These are phyloP conservation scores for Lichtheimia ramosa DNA, from an alignment of 371 early-diverging fungal genomes.

Conservation along the genomic window DNA sequence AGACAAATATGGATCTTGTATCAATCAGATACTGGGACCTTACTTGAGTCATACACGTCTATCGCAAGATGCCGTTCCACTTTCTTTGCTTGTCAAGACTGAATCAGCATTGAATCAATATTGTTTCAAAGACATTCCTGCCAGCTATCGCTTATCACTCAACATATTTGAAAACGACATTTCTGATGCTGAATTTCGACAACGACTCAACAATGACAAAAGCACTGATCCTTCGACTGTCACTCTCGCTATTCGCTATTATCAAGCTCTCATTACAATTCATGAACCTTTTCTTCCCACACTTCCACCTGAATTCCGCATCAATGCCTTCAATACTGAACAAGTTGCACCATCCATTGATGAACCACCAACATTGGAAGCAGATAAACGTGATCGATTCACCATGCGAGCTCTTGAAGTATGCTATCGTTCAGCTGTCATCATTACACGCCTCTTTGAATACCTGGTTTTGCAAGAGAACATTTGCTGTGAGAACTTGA, in stretches of 20 bases:
- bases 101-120: slow-evolving; percentile 22
- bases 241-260: slow-evolving; percentile 20
- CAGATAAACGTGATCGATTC: neutral
- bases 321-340: neutral
- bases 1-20: slow-evolving; percentile 14
- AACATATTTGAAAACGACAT: slow-evolving; percentile 31
- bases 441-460: slow-evolving; percentile 32
- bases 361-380: neutral
- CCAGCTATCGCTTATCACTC: slow-evolving; percentile 16
- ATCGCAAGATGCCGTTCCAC: slow-evolving; percentile 21
- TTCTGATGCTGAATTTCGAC: slow-evolving; percentile 24
- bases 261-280: slow-evolving; percentile 24
- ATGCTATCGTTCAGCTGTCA: slow-evolving; percentile 26
- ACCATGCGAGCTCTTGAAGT: slow-evolving; percentile 28
- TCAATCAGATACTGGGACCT: slow-evolving; percentile 9
- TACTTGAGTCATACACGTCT: slow-evolving; percentile 24
- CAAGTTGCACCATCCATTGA: neutral
- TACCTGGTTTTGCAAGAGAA: slow-evolving; percentile 20
- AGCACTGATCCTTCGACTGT: slow-evolving; percentile 23
- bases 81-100: slow-evolving; percentile 23
- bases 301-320: slow-evolving; percentile 1
- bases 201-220: slow-evolving; percentile 17
- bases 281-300: slow-evolving; percentile 36
- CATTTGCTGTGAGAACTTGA: slow-evolving; percentile 21
- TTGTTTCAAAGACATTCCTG: slow-evolving; percentile 22